Base-by-base conservation (phyloP, 169 alveolate genomes). In the Plasmodium cynomolgi region DNA sequence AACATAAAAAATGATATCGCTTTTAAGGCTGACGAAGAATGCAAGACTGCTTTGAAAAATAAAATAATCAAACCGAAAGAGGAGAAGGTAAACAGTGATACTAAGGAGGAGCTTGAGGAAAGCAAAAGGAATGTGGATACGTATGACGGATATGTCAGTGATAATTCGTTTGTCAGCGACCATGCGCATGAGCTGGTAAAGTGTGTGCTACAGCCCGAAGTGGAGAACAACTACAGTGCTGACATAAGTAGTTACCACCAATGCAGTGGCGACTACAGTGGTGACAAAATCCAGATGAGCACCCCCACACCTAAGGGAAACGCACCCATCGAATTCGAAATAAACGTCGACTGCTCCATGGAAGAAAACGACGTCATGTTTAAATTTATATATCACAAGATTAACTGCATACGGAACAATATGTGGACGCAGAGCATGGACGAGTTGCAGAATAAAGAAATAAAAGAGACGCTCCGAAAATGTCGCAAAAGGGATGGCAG, bases 141-240 rank as follows among this genome's bases (percentile, higher is more conserved):
- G 15, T 39, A 33, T 47, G 68, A 20, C 4, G 93, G 81, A 4
- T 26, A 85, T 54, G 37, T 74, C 11, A 85, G 93, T 50, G 93
- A 85, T 13, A 17, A 74, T 75, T 85, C 93, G 15, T n/a, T 85
- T 17, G 85, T 73, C 62, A 85, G 93, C 71, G 93, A 85, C 33
- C 7, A 62, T 54, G 93, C 84, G 62, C 58, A 33, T 56, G 84
- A 74, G 50, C 31, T 62, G 44, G 31, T 85, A 23, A 58, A 85
- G 26, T 37, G 20, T 6, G 80, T 85, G 20, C 68, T 85, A 15
- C 81, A 85, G 56, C 2, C 47, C 5, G 47, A 17, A 71, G 50
- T 68, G 44, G 33, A 62, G 44, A 83, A 34, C 31, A n/a, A 41
- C 37, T 7, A 13, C 13, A 11, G 80, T 50, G 72, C 33, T 50